Evolutionary conservation across 768 basidiomycete genomes (phyloP).

Genomic region (Asterophora parasitica): DNA sequence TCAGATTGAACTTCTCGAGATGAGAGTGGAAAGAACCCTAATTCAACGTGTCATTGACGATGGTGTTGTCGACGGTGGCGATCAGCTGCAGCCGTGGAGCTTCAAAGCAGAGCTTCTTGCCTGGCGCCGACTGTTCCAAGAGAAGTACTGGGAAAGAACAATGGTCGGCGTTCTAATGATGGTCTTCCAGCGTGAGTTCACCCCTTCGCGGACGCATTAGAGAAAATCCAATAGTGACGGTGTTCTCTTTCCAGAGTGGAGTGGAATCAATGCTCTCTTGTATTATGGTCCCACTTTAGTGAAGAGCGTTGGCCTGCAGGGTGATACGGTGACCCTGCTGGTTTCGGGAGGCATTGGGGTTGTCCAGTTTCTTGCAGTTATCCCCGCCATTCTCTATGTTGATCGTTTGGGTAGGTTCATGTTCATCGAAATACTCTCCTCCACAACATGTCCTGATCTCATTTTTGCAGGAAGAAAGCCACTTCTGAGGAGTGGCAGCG

Average conservation of each 20-base stretch:
- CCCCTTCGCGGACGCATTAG: neutral
- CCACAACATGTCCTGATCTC: too few relatives aligned
- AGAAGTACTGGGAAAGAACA: conserved; percentile 55
- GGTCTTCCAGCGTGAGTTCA: conserved; percentile 75
- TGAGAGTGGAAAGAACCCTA: conserved; percentile 61
- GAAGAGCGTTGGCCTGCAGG: conserved; percentile 54
- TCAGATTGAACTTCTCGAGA: conserved; percentile 72
- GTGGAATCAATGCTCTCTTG: conserved; percentile 78
- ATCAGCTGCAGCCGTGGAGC: conserved; percentile 13
- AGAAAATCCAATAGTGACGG: too few relatives aligned
- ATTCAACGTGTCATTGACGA: conserved; percentile 32
- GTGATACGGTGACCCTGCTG: conserved; percentile 56
- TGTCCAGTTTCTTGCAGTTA: conserved; percentile 69
- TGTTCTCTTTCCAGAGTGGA: conserved; percentile 61
- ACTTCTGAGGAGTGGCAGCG: conserved; percentile 59
- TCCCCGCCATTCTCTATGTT: conserved; percentile 69
- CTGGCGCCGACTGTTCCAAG: conserved; percentile 56
- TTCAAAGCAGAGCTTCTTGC: conserved; percentile 31
- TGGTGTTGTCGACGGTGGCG: conserved; percentile 11
- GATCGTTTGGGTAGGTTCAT: conserved; percentile 51
- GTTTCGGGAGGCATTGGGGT: conserved; percentile 77
- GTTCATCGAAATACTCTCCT: neutral
- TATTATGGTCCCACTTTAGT: conserved; percentile 80
- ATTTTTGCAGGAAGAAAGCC: conserved; percentile 52
- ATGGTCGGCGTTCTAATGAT: conserved; percentile 69